Base-by-base conservation (phyloP, 495 filamentous ascomycete genomes). In the Penicillium ochrochloron region DNA sequence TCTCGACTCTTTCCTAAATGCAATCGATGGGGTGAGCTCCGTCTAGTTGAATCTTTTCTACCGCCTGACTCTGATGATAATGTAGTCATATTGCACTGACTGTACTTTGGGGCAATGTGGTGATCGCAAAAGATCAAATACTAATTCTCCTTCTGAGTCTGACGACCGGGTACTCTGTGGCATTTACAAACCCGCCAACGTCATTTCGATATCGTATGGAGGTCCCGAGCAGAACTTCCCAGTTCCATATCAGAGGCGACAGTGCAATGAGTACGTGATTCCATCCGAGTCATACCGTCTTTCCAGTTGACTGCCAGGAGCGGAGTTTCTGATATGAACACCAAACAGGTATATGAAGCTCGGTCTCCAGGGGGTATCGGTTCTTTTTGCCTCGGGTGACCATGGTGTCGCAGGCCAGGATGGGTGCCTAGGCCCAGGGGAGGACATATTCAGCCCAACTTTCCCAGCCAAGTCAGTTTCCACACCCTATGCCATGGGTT, bases 231-330 rank as follows among this genome's bases (percentile, higher is more conserved):
- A 52, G 10, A 52, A 52, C 15, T 52, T 52, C n/a, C 50, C 50
- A n/a, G 23, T 4, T 52, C 9, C 50, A 31, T 52, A 52, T 52
- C 50, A 52, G 50, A 29, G 50, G 29, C 21, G 50, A 31, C 50
- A 52, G 50, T 52, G 50, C 50, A 29, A 52, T 31, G 50, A 52
- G 50, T 52, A 52, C 50, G 50, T 52, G 12, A 52, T 52, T 7
- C 29, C 15, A 15, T 7, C 29, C 3, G 5, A 17, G 29, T 52
- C 25, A 29, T 31, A 31, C 21, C 15, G 4, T 29, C 11, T 15
- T 52, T 10, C 25, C 10, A 6, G 31, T 31, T 31, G 23, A 52
- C 50, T 52, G 29, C 50, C 50, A 25, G 48, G 12, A 11, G 4
- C 3, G 11, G 2, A 2, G 25, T 3, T 31, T 52, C 50, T 52